phyloP scores from a whole-genome alignment of 495 filamentous ascomycete genomes.

The Aspergillus ellipticus region DNA sequence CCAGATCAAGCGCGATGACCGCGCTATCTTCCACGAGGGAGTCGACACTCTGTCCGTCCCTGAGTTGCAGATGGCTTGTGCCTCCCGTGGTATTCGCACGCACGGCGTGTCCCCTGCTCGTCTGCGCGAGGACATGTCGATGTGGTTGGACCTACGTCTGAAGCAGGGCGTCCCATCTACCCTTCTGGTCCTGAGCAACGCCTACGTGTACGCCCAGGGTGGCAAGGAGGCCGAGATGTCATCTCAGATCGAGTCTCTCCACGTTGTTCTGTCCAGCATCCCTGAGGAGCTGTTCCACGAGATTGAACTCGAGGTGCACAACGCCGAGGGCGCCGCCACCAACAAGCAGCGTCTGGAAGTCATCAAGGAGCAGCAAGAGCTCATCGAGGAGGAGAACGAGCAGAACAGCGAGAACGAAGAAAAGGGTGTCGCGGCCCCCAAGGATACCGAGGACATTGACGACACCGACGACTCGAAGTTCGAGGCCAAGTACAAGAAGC shows the following conservation, averaged over 20 bases:
- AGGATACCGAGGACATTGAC: conserved; percentile 81
- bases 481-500: conserved; percentile 26
- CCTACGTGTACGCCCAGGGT: conserved; percentile 84
- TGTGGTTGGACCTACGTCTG: conserved; percentile 91
- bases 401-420: conserved; percentile 75
- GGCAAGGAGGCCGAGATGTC: conserved; percentile 85
- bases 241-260: conserved; percentile 89
- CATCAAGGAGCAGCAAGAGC: conserved; percentile 95
- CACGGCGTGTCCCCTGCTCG: conserved; percentile 83
- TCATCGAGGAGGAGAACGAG: conserved; percentile 95
- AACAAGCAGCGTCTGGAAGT: conserved; percentile 99
- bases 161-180: conserved; percentile 93
- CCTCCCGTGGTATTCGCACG: conserved; percentile 86
- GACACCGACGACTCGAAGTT: conserved; percentile 56
- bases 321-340: conserved; percentile 92
- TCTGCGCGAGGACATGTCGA: conserved; percentile 85
- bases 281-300: conserved; percentile 99
- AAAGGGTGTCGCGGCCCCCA: conserved; percentile 48
- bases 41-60: conserved; percentile 89
- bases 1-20: conserved; percentile 97
- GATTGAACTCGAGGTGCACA: conserved; percentile 97
- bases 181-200: conserved; percentile 91
- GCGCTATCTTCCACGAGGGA: conserved; percentile 91
- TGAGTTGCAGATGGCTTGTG: conserved; percentile 88
- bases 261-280: conserved; percentile 86